A percentile compares a stretch with the other conserved stretches of the same genome.
Evolutionary conservation across 305 asterid genomes (phyloP).

Genomic region (Fraxinus floribunda): DNA sequence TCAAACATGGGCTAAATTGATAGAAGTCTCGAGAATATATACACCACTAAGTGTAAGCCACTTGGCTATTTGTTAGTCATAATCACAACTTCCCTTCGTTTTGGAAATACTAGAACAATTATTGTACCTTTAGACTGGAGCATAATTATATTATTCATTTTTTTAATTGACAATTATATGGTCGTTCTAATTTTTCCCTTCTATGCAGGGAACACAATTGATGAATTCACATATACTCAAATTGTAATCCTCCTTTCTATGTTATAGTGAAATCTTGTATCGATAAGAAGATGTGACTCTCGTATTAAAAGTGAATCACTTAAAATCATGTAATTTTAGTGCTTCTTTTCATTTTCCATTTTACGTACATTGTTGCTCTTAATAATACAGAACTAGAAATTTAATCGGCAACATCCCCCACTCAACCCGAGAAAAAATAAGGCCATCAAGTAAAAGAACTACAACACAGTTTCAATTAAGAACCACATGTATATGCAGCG

Average conservation of each 20-base stretch:
- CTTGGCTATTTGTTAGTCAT: not conserved
- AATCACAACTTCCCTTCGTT: not conserved
- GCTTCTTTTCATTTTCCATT: not conserved
- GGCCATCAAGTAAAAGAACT: not conserved
- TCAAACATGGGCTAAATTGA: not conserved
- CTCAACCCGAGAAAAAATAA: not conserved
- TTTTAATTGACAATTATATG: not conserved
- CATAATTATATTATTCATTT: not conserved
- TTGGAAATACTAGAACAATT: not conserved
- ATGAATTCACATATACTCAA: not conserved
- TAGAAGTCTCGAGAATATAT: not conserved
- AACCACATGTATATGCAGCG: not conserved
- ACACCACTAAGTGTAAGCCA: slow-evolving; percentile 25
- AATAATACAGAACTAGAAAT: not conserved
- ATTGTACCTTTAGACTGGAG: not conserved
- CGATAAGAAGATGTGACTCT: not conserved
- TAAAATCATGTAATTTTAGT: no score
- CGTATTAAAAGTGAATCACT: not conserved
- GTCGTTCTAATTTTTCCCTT: not conserved
- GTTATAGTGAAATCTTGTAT: not conserved
- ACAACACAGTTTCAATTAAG: not conserved
- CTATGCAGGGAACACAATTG: not conserved
- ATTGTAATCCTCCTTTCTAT: not conserved
- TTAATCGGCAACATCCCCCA: not conserved
- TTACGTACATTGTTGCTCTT: not conserved